Evolutionary conservation across 306 rosid genomes (phyloP).

Genomic region (Cyamopsis tetragonoloba): DNA sequence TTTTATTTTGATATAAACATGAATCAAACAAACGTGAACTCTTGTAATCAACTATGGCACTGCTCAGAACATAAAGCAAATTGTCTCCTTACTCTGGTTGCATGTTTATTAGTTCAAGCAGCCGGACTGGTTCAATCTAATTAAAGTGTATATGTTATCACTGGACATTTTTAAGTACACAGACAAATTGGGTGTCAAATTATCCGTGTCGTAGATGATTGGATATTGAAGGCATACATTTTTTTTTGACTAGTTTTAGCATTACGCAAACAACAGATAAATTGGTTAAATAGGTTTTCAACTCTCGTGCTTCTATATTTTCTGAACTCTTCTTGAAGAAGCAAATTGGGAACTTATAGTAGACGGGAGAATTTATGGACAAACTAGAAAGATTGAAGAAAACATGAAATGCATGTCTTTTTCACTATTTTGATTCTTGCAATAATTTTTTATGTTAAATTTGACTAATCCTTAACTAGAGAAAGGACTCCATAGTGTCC

Average conservation of each 20-base stretch:
- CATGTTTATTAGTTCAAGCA: not conserved
- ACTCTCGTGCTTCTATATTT: not conserved
- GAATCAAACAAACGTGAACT: not conserved
- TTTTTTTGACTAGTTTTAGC: constrained; percentile 4
- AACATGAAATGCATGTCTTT: not conserved
- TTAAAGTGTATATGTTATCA: not conserved
- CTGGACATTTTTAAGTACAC: not conserved
- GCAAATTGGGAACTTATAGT: not conserved
- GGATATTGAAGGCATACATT: not conserved
- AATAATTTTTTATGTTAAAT: not conserved
- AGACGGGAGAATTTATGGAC: not conserved
- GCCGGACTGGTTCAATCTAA: not conserved
- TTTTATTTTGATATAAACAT: not conserved
- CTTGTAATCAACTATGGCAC: not conserved
- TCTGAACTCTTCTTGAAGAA: not conserved
- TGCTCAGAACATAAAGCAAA: not conserved
- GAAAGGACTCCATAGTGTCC: not conserved
- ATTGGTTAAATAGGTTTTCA: not conserved
- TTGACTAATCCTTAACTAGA: not conserved
- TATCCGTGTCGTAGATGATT: not conserved
- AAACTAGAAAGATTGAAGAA: constrained; percentile 1
- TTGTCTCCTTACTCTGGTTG: not conserved
- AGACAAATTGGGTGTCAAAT: not conserved
- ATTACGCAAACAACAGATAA: not conserved
- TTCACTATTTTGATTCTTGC: not conserved